Conservation (phyloP, 805 yeast species). For the Cyberlindnera nakhonratchasimensis region DNA sequence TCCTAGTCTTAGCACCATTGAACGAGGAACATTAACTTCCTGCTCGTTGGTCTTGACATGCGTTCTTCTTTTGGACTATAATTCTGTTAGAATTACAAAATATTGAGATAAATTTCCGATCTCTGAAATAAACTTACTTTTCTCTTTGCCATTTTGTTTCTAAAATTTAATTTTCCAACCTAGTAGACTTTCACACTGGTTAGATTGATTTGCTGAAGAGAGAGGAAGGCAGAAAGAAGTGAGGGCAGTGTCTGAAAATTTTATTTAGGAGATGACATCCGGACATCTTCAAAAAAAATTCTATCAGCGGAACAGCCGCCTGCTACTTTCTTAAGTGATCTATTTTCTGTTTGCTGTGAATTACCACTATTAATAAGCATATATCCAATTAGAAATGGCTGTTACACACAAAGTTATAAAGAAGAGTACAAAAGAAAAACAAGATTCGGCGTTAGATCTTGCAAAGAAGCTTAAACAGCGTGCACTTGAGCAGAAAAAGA, state of each 20-base stretch:
- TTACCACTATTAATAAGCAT: background rate
- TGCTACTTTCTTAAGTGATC: background rate
- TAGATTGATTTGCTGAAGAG: background rate
- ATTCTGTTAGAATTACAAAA: constrained; percentile 20
- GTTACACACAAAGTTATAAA: constrained; percentile 17
- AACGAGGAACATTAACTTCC: constrained; percentile 72
- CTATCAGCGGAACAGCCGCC: background rate
- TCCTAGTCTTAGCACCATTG: constrained; percentile 92
- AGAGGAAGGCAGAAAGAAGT: background rate
- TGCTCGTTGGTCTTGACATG: constrained; percentile 72
- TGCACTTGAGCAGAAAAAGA: constrained; percentile 32
- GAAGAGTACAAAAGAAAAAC: constrained; percentile 26
- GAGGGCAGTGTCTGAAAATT: constrained; percentile 13
- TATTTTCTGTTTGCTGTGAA: too few relatives aligned
- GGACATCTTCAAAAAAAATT: constrained; percentile 21
- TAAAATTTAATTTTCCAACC: background rate
- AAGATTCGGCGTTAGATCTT: constrained; percentile 41
- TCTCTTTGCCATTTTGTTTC: constrained; percentile 47
- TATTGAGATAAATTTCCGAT: too few relatives aligned
- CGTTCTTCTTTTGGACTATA: constrained; percentile 80
- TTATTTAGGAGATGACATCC: constrained; percentile 27
- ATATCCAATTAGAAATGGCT: background rate
- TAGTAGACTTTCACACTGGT: too few relatives aligned
- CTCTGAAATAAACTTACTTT: too few relatives aligned
- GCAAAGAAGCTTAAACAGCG: constrained; percentile 54